Conservation (phyloP, 345 rosid genomes). For the Sonneratia caseolaris region DNA sequence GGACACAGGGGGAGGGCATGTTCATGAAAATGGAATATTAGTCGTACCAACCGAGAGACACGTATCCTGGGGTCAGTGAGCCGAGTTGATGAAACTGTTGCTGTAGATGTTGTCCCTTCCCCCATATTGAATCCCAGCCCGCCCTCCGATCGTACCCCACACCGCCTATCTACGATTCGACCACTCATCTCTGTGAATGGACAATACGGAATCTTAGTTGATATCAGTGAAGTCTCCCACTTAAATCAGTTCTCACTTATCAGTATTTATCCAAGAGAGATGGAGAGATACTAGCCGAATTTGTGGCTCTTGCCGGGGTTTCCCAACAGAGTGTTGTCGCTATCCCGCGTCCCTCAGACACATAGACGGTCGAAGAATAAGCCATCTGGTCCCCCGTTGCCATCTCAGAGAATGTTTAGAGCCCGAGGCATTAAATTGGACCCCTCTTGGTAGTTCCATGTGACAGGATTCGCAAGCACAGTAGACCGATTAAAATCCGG, state of each 20-base stretch:
- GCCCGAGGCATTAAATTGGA: not conserved
- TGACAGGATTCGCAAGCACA: not conserved
- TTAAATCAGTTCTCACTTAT: too few species aligned
- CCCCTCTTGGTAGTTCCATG: not conserved
- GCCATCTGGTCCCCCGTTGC: not conserved
- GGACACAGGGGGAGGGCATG: not conserved
- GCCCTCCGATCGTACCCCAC: not conserved
- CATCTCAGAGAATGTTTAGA: not conserved
- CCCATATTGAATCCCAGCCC: not conserved
- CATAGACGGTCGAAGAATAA: not conserved
- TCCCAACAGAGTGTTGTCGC: not conserved
- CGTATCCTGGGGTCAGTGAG: not conserved
- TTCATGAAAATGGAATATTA: not conserved
- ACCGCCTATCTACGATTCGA: too few species aligned
- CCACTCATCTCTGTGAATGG: too few species aligned
- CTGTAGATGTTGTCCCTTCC: not conserved
- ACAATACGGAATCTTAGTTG: too few species aligned
- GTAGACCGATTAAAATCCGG: not conserved
- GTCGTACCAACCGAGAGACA: not conserved
- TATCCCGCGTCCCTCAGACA: not conserved
- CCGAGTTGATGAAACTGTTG: not conserved
- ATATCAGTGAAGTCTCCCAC: too few species aligned
- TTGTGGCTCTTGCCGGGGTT: not conserved
- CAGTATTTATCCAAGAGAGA: too few species aligned
- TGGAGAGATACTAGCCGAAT: too few species aligned